phyloP scores from a whole-genome alignment of 495 filamentous ascomycete genomes.

The Emericellopsis terricola region DNA sequence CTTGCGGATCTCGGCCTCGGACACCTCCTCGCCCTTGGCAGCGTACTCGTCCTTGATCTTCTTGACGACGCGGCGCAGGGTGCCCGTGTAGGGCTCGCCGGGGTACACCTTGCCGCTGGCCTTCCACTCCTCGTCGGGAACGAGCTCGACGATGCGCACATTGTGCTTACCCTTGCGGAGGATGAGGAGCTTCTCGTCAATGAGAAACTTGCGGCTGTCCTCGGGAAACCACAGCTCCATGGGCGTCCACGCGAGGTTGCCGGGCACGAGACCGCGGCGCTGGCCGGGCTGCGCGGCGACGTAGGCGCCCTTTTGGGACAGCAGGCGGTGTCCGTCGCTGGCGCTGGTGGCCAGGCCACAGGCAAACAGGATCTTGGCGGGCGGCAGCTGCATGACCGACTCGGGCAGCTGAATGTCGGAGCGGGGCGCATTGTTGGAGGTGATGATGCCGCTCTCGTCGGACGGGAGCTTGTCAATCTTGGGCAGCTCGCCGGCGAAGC shows the following conservation, averaged over 20 bases:
- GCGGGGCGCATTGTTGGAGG: slow-evolving; percentile 28
- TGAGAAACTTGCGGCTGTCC: slow-evolving; percentile 41
- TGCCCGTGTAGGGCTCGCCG: slow-evolving; percentile 21
- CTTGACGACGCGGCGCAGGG: slow-evolving; percentile 12
- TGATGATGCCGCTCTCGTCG: slow-evolving; percentile 14
- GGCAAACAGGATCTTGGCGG: slow-evolving; percentile 45
- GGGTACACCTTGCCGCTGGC: slow-evolving; percentile 22
- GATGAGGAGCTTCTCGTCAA: slow-evolving; percentile 45
- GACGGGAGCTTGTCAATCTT: slow-evolving; percentile 3
- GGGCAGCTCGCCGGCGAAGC: slow-evolving; percentile 18
- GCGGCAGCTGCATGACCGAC: slow-evolving; percentile 41
- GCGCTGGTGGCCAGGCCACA: slow-evolving; percentile 47
- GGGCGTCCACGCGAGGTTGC: slow-evolving; percentile 40
- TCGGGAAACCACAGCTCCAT: slow-evolving; percentile 36
- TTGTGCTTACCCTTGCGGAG: slow-evolving; percentile 69
- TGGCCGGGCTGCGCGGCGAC: slow-evolving; percentile 41
- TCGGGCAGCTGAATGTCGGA: slow-evolving; percentile 44
- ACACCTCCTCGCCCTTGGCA: slow-evolving; percentile 1
- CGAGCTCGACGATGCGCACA: slow-evolving; percentile 50
- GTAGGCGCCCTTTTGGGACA: slow-evolving; percentile 39
- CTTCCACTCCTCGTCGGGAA: slow-evolving; percentile 51
- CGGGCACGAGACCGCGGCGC: slow-evolving; percentile 31
- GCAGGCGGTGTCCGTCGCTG: slow-evolving; percentile 47
- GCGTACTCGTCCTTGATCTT: slow-evolving; percentile 5
- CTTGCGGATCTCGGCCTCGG: slow-evolving; percentile 7